Percentiles rank a stretch among this genome's conserved stretches.
These are phyloP conservation scores for Candolleomyces efflorescens DNA, from an alignment of 768 basidiomycete species.

Conservation along the genomic window DNA sequence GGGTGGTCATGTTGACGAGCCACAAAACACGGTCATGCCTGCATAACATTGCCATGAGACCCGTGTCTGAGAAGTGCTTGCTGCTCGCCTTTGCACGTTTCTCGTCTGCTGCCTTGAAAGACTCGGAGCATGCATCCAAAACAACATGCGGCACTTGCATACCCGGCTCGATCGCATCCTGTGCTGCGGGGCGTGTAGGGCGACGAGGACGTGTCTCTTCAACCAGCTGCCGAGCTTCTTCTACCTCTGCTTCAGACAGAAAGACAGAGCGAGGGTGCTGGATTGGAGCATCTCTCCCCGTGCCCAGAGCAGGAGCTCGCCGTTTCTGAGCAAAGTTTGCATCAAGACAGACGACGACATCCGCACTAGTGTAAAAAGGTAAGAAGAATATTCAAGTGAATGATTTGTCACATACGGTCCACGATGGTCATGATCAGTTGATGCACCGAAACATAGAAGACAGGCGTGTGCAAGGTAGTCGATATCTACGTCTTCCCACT, in stretches of 20 bases:
- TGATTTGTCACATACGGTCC: not conserved
- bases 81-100: conserved; percentile 22
- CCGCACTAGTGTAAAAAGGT: not conserved
- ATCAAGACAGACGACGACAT: conserved; percentile 9
- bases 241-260: conserved; percentile 15
- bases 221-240: conserved; percentile 15
- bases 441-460: not conserved
- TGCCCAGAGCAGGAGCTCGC: not conserved
- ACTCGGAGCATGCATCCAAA: conserved; percentile 27
- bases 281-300: conserved; percentile 13
- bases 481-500: not conserved
- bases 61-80: conserved; percentile 26
- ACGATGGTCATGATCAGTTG: not conserved
- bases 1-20: conserved; percentile 31
- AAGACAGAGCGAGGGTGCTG: conserved; percentile 18
- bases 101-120: conserved; percentile 27
- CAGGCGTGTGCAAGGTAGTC: not conserved
- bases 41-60: conserved; percentile 34
- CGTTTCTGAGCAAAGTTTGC: conserved; percentile 15
- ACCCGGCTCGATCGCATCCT: conserved; percentile 15
- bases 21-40: conserved; percentile 29
- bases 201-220: conserved; percentile 9
- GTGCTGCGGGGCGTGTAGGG: not conserved
- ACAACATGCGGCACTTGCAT: conserved; percentile 24
- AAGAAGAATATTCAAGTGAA: not conserved